Evolutionary conservation across 176 grass and related monocot genomes (phyloP), one percentile per base, ranked within the genome.

Genomic region (Raddia guianensis): DNA sequence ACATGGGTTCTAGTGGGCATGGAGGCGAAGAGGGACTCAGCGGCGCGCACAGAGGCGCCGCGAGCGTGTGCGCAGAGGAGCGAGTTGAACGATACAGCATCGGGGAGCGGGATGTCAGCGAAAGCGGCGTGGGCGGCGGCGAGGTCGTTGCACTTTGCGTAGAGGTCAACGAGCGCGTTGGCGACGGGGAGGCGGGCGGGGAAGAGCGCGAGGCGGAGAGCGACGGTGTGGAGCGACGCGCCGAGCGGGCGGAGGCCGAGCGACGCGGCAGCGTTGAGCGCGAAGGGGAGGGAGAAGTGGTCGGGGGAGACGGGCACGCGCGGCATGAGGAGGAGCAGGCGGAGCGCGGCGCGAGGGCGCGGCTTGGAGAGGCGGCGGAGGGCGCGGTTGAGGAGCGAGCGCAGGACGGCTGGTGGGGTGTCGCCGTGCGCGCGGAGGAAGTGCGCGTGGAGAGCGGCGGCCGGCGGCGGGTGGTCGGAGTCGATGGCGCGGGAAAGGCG

Each of bases 281-380:
- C 73, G 84, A 91, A 94, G 56, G 92, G 89, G 56, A 94, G 27
- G 63, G 92, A 67, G 92, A 85, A 91, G 77, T 86, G 89, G 74
- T 89, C 58, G 6, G 89, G 83, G 32, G 57, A 59, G 77, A 94
- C 55, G 51, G 89, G 51, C 42, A 84, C 72, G 73, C 84, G 89
- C 68, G 86, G 66, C 86, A 94, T 89, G 68, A 91, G 80, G 67
- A 86, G 55, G 80, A 89, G 71, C 76, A 87, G 49, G 16, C 67
- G 84, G 77, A 89, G 77, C 77, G 86, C 81, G 77, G 57, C 67
- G 20, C 32, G 40, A 13, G 92, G 86, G 18, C 80, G 70, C 49
- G 72, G 86, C 67, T 84, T 91, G 84, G 74, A 89, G 33, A 82
- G 81, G 77, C 58, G 35, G 77, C 78, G 87, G 51, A 91, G 79